These are phyloP conservation scores for Claviceps quebecensis DNA, from an alignment of 2,329 filamentous ascomycete species.

Conservation along the genomic window DNA sequence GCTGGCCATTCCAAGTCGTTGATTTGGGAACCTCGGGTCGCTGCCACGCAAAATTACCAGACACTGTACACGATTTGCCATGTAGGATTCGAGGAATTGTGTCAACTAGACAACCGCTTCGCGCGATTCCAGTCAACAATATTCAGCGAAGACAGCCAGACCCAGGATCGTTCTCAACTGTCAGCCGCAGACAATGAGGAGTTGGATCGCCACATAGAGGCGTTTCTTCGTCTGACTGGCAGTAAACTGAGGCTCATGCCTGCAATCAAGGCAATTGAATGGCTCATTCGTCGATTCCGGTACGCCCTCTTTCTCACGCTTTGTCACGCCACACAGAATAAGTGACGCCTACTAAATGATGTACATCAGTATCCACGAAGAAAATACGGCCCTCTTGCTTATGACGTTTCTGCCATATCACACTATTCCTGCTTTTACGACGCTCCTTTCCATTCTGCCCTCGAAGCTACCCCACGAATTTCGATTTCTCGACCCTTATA, in stretches of 20 bases:
- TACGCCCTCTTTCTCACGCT: constrained; percentile 23
- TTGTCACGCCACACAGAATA: not conserved
- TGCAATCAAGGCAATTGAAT: constrained; percentile 83
- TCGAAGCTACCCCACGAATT: constrained; percentile 59
- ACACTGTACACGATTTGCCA: constrained; percentile 74
- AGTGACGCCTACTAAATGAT: constrained; percentile 3
- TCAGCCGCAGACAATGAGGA: constrained; percentile 68
- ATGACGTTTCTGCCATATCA: constrained; percentile 90
- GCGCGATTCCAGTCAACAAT: constrained; percentile 58
- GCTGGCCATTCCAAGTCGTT: constrained; percentile 85
- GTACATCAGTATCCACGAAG: constrained; percentile 62
- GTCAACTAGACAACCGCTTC: constrained; percentile 72
- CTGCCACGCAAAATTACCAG: constrained; percentile 79
- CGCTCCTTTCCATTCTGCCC: constrained; percentile 76
- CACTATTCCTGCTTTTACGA: constrained; percentile 69
- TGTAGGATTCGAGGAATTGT: constrained; percentile 85
- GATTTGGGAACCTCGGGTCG: constrained; percentile 77
- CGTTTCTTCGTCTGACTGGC: constrained; percentile 69
- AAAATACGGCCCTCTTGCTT: constrained; percentile 66
- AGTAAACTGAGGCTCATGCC: constrained; percentile 70
- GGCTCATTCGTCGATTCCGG: constrained; percentile 85
- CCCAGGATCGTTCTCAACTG: constrained; percentile 77
- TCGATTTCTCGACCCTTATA: constrained; percentile 76
- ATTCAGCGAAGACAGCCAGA: constrained; percentile 88
- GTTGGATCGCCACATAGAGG: constrained; percentile 62